Percentiles rank a stretch among this genome's conserved stretches.
Conservation (phyloP, 805 yeast genomes). For the Metschnikowia arizonensis region DNA sequence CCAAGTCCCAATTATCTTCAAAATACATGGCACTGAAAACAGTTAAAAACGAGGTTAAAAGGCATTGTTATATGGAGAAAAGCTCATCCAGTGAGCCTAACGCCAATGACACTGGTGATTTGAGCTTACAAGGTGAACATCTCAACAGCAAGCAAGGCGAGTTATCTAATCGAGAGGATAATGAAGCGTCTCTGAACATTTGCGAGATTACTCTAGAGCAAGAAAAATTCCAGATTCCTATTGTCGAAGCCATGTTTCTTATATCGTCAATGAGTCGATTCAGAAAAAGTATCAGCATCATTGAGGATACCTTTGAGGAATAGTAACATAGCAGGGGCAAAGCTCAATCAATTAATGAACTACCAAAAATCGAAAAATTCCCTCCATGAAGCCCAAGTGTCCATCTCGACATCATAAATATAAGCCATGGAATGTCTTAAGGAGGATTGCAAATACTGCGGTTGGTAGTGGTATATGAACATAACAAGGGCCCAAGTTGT, state of each 20-base stretch:
- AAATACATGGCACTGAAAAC: not conserved
- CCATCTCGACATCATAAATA: conserved; percentile 58
- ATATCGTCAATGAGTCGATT: not conserved
- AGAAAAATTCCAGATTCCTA: not conserved
- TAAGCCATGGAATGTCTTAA: conserved; percentile 67
- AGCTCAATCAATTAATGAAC: not conserved
- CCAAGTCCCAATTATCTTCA: too few species aligned
- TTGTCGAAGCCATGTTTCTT: not conserved
- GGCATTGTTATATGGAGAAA: not conserved
- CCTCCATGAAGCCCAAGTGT: conserved; percentile 46
- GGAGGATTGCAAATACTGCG: conserved; percentile 57
- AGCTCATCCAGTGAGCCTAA: not conserved
- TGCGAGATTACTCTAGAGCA: not conserved
- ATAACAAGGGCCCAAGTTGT: conserved; percentile 70
- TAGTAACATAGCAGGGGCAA: not conserved
- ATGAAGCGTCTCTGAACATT: not conserved
- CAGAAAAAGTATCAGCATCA: not conserved
- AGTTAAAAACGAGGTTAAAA: not conserved
- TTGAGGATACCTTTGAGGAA: not conserved
- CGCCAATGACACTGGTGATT: not conserved
- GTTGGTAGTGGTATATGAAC: conserved; percentile 63
- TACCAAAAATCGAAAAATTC: conserved; percentile 36
- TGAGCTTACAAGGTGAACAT: not conserved
- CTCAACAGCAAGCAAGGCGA: not conserved
- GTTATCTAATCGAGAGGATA: not conserved